Conservation (phyloP, 192 early-diverging fungal genomes). For the Geranomyces michiganensis region DNA sequence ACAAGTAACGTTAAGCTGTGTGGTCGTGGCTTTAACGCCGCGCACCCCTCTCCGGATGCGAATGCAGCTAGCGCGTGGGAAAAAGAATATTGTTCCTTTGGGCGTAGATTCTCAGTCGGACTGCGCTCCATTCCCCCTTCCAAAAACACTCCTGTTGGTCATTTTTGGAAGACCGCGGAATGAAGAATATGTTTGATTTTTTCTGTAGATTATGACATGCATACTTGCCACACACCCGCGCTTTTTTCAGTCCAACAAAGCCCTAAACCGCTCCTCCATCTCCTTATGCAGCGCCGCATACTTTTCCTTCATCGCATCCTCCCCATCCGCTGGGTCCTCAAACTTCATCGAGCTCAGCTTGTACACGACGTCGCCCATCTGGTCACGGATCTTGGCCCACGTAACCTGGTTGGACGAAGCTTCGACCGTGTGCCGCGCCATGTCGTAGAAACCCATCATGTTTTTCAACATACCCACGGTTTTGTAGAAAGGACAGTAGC, state of each 20-base stretch:
- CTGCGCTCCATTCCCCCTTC: too few species aligned
- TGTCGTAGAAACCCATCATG: slow-evolving; percentile 95
- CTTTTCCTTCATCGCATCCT: slow-evolving; percentile 80
- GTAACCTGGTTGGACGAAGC: slow-evolving; percentile 84
- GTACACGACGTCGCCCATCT: slow-evolving; percentile 90
- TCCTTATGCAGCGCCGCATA: slow-evolving; percentile 92
- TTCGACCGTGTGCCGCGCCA: slow-evolving; percentile 94
- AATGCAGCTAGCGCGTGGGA: too few species aligned
- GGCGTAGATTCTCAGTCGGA: too few species aligned
- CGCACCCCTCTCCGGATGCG: too few species aligned
- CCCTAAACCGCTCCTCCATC: slow-evolving; percentile 94
- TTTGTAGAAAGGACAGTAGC: slow-evolving; percentile 99
- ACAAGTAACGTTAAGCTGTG: too few species aligned
- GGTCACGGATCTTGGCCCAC: slow-evolving; percentile 93
- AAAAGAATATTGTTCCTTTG: too few species aligned
- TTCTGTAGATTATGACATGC: too few species aligned
- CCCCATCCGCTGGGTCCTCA: slow-evolving; percentile 97
- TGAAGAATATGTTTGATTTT: too few species aligned
- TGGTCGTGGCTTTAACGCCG: too few species aligned
- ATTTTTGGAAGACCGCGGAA: too few species aligned
- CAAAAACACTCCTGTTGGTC: too few species aligned
- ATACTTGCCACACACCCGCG: too few species aligned
- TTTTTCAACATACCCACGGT: slow-evolving; percentile 98
- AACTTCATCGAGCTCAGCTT: slow-evolving; percentile 99
- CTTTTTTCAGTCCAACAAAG: slow-evolving; percentile 67